Conservation (phyloP, 257 asterid genomes). For the Vinca minor region DNA sequence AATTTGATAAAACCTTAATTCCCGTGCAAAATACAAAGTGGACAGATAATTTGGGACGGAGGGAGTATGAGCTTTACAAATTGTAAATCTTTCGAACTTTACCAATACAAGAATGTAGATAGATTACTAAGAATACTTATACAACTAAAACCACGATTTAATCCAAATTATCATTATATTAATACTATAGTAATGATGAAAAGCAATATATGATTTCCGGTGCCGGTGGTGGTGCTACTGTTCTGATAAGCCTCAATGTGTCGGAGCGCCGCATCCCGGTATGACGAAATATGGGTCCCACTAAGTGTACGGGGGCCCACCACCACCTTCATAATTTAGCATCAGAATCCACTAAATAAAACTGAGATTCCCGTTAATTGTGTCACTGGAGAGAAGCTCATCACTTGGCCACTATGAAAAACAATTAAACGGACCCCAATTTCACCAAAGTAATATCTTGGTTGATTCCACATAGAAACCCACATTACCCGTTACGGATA, state of each 20-base stretch:
- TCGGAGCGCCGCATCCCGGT: constrained; percentile 15
- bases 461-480: constrained; percentile 26
- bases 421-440: constrained; percentile 20
- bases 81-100: too few relatives aligned
- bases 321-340: constrained; percentile 15
- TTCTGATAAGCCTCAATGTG: constrained; percentile 18
- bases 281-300: constrained; percentile 22
- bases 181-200: too few relatives aligned
- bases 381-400: too few relatives aligned
- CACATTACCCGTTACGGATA: constrained; percentile 5
- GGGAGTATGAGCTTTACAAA: too few relatives aligned
- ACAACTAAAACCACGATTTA: too few relatives aligned
- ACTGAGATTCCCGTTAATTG: constrained; percentile 20
- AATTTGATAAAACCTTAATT: too few relatives aligned
- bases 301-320: constrained; percentile 6
- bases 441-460: background rate
- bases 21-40: too few relatives aligned
- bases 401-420: constrained; percentile 32
- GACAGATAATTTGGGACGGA: too few relatives aligned
- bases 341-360: constrained; percentile 41
- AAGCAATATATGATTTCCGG: too few relatives aligned
- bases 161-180: too few relatives aligned
- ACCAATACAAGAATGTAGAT: too few relatives aligned
- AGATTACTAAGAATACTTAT: too few relatives aligned
- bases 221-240: background rate